These are phyloP conservation scores for Penicillium sp. DNA, from an alignment of 2,329 filamentous ascomycete species.

Conservation along the genomic window DNA sequence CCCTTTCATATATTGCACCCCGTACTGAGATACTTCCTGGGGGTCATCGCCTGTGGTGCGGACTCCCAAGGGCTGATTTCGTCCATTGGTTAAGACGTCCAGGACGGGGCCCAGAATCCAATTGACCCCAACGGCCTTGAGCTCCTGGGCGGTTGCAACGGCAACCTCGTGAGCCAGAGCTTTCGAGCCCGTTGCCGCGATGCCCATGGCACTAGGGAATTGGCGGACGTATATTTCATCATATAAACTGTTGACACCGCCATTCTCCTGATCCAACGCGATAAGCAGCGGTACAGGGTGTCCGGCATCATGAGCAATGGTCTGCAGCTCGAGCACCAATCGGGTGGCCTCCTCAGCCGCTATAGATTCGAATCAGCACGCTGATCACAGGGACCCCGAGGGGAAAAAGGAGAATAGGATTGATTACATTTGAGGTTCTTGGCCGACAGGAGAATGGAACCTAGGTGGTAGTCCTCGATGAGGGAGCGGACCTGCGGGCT, in stretches of 20 bases:
- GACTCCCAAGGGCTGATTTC: constrained; percentile 86
- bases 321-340: constrained; percentile 87
- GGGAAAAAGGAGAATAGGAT: constrained; percentile 16
- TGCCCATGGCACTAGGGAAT: constrained; percentile 94
- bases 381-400: neutral
- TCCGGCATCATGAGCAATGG: constrained; percentile 83
- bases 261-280: constrained; percentile 94
- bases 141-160: constrained; percentile 87
- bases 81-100: constrained; percentile 89
- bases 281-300: constrained; percentile 88
- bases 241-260: constrained; percentile 93
- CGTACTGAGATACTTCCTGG: constrained; percentile 90
- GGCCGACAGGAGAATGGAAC: constrained; percentile 70
- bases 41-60: constrained; percentile 89
- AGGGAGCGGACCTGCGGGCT: constrained; percentile 62
- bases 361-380: constrained; percentile 39
- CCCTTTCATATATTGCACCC: constrained; percentile 84
- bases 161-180: constrained; percentile 86
- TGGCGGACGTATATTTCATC: constrained; percentile 95
- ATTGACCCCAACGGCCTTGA: constrained; percentile 91
- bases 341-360: constrained; percentile 86
- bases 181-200: constrained; percentile 85
- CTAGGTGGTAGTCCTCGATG: constrained; percentile 71
- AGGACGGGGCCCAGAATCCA: constrained; percentile 91
- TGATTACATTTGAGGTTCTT: constrained; percentile 65